Conservation (phyloP, 1,284 basidiomycete genomes). For the Ganoderma sinense region DNA sequence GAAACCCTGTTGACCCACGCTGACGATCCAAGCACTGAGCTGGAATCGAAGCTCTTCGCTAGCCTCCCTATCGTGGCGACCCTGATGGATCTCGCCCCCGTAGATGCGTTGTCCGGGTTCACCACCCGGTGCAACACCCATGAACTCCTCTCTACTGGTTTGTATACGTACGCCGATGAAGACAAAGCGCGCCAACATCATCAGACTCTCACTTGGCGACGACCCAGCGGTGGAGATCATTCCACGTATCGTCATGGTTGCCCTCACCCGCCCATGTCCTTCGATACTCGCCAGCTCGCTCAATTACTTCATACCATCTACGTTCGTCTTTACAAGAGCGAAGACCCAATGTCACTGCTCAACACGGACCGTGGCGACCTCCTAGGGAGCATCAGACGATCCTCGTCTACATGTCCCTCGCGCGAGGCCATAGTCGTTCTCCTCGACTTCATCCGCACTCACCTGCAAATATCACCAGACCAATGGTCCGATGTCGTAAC, state of each 20-base stretch:
- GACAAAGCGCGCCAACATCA: slow-evolving; percentile 44
- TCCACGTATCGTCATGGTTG: slow-evolving; percentile 17
- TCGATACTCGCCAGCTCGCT: slow-evolving; percentile 42
- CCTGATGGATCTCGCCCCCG: slow-evolving; percentile 51
- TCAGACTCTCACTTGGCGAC: slow-evolving; percentile 52
- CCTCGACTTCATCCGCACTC: slow-evolving; percentile 44
- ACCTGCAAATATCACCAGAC: slow-evolving; percentile 34
- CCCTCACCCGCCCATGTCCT: not conserved
- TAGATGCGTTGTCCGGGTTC: slow-evolving; percentile 51
- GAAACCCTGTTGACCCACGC: slow-evolving; percentile 46
- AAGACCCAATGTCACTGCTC: slow-evolving; percentile 32
- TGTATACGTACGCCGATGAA: not conserved
- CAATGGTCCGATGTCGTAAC: slow-evolving; percentile 42
- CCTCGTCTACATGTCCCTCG: slow-evolving; percentile 1
- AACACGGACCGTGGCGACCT: slow-evolving; percentile 10
- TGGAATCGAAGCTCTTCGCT: slow-evolving; percentile 44
- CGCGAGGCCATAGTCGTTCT: slow-evolving; percentile 52
- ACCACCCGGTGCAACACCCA: slow-evolving; percentile 50
- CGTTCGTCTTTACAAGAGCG: slow-evolving; percentile 52
- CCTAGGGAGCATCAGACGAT: slow-evolving; percentile 28
- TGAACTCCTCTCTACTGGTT: slow-evolving; percentile 42
- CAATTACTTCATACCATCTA: slow-evolving; percentile 55
- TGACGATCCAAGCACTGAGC: slow-evolving; percentile 38
- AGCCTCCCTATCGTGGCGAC: slow-evolving; percentile 47
- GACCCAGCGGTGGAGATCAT: not conserved